Conservation (phyloP, 2,329 filamentous ascomycete genomes). For the Penicillium sp. region DNA sequence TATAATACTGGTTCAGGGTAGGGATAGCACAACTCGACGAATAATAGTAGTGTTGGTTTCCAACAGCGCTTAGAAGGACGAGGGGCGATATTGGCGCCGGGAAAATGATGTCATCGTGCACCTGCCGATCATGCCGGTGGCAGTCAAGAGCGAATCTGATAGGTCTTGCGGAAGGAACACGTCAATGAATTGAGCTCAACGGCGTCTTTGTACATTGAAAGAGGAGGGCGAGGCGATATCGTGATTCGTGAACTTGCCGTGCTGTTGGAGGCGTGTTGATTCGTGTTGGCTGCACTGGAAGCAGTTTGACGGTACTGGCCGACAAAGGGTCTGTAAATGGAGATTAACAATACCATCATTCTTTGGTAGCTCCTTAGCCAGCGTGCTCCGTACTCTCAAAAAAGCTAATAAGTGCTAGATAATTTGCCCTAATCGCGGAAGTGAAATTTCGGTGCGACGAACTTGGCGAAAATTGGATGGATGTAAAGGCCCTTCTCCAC, state of each 20-base stretch:
- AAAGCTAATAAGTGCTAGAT: not conserved
- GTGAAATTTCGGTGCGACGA: not conserved
- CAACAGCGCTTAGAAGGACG: conserved; percentile 24
- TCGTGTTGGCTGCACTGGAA: not conserved
- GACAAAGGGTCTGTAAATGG: not conserved
- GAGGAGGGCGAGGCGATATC: not conserved
- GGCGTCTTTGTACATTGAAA: not conserved
- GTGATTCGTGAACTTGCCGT: not conserved
- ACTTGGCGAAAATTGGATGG: not conserved
- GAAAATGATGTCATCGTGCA: conserved; percentile 21
- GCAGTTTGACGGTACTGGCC: not conserved
- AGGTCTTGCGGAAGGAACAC: not conserved
- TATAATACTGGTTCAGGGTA: not conserved
- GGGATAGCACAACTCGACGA: conserved; percentile 1
- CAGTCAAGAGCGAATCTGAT: not conserved
- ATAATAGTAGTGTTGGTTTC: conserved; percentile 4
- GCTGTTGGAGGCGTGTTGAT: not conserved
- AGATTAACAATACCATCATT: not conserved
- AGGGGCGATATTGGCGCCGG: conserved; percentile 3
- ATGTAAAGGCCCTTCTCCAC: not conserved
- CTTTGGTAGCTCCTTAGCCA: not conserved
- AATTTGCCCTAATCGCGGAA: not conserved
- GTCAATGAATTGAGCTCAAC: not conserved
- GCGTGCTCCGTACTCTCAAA: not conserved
- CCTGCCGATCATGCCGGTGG: not conserved